Percentiles rank a stretch among this genome's conserved stretches.
These are phyloP conservation scores for Silene vulgaris DNA, from an alignment of 179 eudicot genomes.

Conservation along the genomic window DNA sequence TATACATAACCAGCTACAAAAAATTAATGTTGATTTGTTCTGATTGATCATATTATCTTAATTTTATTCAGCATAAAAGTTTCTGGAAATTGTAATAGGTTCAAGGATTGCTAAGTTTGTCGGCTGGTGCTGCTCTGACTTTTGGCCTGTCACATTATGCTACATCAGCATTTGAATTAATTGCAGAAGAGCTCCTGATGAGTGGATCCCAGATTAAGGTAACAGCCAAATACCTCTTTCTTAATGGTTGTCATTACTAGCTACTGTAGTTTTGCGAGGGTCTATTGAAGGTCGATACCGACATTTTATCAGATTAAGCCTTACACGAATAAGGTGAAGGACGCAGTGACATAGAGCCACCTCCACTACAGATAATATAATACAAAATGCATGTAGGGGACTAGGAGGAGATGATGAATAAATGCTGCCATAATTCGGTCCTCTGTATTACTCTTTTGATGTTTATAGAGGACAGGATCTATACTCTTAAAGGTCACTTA, in stretches of 20 bases:
- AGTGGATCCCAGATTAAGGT: constrained; percentile 87
- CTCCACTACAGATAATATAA: too few species aligned
- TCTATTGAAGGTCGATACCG: not conserved
- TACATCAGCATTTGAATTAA: constrained; percentile 73
- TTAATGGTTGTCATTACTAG: not conserved
- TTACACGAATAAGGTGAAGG: too few species aligned
- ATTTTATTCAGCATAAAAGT: not conserved
- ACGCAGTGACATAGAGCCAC: too few species aligned
- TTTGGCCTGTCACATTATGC: constrained; percentile 82
- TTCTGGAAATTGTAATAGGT: constrained; percentile 41
- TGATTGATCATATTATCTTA: constrained; percentile 6
- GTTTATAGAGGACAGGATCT: too few species aligned
- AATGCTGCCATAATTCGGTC: too few species aligned
- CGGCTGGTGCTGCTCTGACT: constrained; percentile 65
- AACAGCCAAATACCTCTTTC: constrained; percentile 22
- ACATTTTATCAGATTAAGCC: not conserved
- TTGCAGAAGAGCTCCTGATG: constrained; percentile 95
- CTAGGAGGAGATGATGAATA: too few species aligned
- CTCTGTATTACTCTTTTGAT: too few species aligned
- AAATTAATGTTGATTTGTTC: not conserved
- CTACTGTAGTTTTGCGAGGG: not conserved
- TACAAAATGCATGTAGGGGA: too few species aligned
- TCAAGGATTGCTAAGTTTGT: constrained; percentile 79
- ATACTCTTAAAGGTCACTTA: too few species aligned
- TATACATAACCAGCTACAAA: not conserved